phyloP scores from a whole-genome alignment of 2,329 filamentous ascomycete genomes.

The Aspergillus cejpii region DNA sequence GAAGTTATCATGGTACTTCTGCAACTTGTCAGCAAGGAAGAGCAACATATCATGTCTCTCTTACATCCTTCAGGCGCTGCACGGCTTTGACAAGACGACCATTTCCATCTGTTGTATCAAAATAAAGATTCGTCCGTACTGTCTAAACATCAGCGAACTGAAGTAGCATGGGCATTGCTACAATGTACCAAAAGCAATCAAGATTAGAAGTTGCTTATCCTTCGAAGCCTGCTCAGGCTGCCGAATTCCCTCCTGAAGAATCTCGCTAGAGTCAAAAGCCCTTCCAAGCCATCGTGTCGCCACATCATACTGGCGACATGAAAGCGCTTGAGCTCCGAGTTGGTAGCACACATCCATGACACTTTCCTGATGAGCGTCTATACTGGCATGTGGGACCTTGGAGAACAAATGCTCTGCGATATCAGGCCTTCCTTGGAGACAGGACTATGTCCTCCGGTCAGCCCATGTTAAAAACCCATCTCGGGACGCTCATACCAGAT shows the following conservation, averaged over 20 bases:
- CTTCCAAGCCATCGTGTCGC: constrained; percentile 69
- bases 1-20: constrained; percentile 57
- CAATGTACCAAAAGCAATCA: constrained; percentile 55
- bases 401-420: constrained; percentile 71
- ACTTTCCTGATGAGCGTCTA: constrained; percentile 43
- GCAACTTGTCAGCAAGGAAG: constrained; percentile 10
- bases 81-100: constrained; percentile 53
- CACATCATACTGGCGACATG: constrained; percentile 47
- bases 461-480: neutral
- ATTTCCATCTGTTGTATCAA: constrained; percentile 41
- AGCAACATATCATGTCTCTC: neutral
- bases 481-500: constrained; percentile 48
- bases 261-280: constrained; percentile 54
- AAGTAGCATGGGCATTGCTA: no score
- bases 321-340: constrained; percentile 58
- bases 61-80: constrained; percentile 49
- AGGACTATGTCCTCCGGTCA: constrained; percentile 51
- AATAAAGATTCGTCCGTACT: constrained; percentile 25
- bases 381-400: constrained; percentile 45
- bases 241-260: constrained; percentile 46
- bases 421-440: constrained; percentile 65
- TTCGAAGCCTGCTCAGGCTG: constrained; percentile 53
- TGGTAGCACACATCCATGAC: constrained; percentile 64
- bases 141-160: constrained; percentile 5
- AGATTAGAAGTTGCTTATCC: constrained; percentile 60